phyloP scores from a whole-genome alignment of 2,329 filamentous ascomycete genomes.

The Aspergillus ochraceoroseus region DNA sequence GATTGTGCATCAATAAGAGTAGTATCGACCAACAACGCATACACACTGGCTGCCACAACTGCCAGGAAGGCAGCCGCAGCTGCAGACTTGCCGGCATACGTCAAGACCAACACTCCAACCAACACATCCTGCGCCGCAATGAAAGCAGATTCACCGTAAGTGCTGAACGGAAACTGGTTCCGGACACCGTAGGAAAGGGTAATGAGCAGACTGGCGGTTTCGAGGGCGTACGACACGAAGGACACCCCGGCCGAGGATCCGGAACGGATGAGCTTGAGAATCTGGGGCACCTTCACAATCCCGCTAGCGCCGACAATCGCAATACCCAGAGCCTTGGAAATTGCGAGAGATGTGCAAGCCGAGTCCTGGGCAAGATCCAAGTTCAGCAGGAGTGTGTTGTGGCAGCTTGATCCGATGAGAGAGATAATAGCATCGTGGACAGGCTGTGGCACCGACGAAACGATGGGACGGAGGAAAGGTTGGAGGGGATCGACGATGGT shows the following conservation, averaged over 20 bases:
- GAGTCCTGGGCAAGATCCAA: constrained; percentile 68
- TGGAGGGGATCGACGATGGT: constrained; percentile 42
- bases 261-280: constrained; percentile 81
- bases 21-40: constrained; percentile 62
- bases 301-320: constrained; percentile 87
- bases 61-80: constrained; percentile 74
- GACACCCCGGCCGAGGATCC: constrained; percentile 77
- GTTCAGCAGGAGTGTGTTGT: constrained; percentile 78
- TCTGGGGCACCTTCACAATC: constrained; percentile 94
- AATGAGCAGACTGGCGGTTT: constrained; percentile 83
- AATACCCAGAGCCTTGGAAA: constrained; percentile 88
- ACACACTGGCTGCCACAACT: constrained; percentile 63
- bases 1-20: constrained; percentile 60
- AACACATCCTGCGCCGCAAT: constrained; percentile 90
- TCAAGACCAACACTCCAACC: constrained; percentile 79
- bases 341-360: constrained; percentile 78
- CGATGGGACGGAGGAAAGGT: constrained; percentile 59
- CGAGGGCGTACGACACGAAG: constrained; percentile 87
- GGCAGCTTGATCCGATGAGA: constrained; percentile 78
- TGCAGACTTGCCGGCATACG: constrained; percentile 65
- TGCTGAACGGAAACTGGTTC: constrained; percentile 90
- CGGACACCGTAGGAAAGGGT: constrained; percentile 87
- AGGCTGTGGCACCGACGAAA: constrained; percentile 66
- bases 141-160: constrained; percentile 88
- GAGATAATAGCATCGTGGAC: constrained; percentile 70